A percentile compares a stretch with the other conserved stretches of the same genome.
Conservation (phyloP, 805 yeast species). For the Kodamaea kaohsiungensis region DNA sequence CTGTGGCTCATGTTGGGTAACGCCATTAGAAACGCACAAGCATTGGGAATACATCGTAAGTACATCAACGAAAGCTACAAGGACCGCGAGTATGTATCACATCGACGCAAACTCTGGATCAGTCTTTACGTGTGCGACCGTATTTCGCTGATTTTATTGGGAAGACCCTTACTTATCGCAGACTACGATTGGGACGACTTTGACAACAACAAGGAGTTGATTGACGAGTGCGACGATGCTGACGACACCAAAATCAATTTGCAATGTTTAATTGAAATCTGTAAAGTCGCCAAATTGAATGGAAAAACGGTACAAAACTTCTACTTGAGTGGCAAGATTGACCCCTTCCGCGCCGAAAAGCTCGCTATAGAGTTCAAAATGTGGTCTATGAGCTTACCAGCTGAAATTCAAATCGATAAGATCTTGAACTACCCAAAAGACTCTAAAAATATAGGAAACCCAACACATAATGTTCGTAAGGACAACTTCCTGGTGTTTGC, state of each 20-base stretch:
- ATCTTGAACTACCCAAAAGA: conserved; percentile 15
- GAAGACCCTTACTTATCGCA: conserved; percentile 36
- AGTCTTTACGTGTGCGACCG: conserved; percentile 36
- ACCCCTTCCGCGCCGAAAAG: conserved; percentile 29
- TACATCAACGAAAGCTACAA: conserved; percentile 38
- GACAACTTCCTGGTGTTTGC: conserved; percentile 25
- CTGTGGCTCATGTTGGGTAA: conserved; percentile 47
- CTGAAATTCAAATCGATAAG: conserved; percentile 26
- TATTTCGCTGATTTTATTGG: conserved; percentile 34
- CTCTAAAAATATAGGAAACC: conserved; percentile 1
- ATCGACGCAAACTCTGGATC: conserved; percentile 37
- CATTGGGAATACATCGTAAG: conserved; percentile 42
- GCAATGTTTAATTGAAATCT: conserved; percentile 27
- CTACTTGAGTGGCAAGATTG: conserved; percentile 32
- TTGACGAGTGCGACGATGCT: conserved; percentile 5
- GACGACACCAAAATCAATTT: conserved; percentile 14
- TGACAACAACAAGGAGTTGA: conserved; percentile 18
- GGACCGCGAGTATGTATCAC: conserved; percentile 24
- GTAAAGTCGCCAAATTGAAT: conserved; percentile 28
- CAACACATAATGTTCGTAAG: conserved; percentile 9
- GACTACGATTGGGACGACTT: conserved; percentile 43
- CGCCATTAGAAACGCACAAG: conserved; percentile 44
- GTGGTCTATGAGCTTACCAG: conserved; percentile 35
- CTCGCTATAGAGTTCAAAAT: conserved; percentile 36
- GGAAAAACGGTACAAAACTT: conserved; percentile 32